phyloP scores from a whole-genome alignment of 1,284 basidiomycete species.

The Thecaphora thlaspeos region DNA sequence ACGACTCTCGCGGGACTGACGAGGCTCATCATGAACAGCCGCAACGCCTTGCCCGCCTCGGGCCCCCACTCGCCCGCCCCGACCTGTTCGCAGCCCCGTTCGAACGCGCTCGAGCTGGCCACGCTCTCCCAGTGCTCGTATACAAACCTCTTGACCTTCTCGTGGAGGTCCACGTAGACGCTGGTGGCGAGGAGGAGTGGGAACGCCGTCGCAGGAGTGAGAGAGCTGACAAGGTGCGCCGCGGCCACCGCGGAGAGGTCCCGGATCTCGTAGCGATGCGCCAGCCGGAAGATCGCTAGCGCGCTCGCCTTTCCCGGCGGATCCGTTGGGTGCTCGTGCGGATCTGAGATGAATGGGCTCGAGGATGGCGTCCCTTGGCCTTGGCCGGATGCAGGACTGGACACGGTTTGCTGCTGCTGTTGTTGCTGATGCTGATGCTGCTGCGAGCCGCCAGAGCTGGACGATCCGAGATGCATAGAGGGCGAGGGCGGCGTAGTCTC shows the following conservation, averaged over 20 bases:
- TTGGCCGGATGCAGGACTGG: too few relatives aligned
- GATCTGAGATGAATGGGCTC: conserved; percentile 62
- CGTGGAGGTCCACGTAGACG: conserved; percentile 45
- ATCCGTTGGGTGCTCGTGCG: conserved; percentile 71
- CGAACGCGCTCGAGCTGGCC: conserved; percentile 42
- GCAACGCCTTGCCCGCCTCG: conserved; percentile 37
- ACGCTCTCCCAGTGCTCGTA: conserved; percentile 49
- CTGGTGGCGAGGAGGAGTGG: conserved; percentile 66
- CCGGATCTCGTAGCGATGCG: conserved; percentile 74
- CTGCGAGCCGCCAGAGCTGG: too few relatives aligned
- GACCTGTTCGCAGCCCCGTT: conserved; percentile 52
- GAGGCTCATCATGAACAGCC: conserved; percentile 29
- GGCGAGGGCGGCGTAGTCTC: not conserved
- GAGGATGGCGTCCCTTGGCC: too few relatives aligned
- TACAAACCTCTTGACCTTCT: conserved; percentile 47
- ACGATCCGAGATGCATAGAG: too few relatives aligned
- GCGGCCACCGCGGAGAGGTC: conserved; percentile 69
- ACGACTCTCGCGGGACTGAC: conserved; percentile 11
- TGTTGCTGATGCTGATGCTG: too few relatives aligned
- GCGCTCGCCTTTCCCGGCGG: conserved; percentile 62
- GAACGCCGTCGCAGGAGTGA: conserved; percentile 72
- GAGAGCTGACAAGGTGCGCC: conserved; percentile 72
- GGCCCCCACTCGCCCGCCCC: conserved; percentile 45
- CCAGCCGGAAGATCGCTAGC: conserved; percentile 74
- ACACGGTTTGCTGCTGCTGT: too few relatives aligned